Percentiles rank a stretch among this genome's conserved stretches.
Conservation (phyloP, 2,329 filamentous ascomycete species). For the Alternaria brassicicola region DNA sequence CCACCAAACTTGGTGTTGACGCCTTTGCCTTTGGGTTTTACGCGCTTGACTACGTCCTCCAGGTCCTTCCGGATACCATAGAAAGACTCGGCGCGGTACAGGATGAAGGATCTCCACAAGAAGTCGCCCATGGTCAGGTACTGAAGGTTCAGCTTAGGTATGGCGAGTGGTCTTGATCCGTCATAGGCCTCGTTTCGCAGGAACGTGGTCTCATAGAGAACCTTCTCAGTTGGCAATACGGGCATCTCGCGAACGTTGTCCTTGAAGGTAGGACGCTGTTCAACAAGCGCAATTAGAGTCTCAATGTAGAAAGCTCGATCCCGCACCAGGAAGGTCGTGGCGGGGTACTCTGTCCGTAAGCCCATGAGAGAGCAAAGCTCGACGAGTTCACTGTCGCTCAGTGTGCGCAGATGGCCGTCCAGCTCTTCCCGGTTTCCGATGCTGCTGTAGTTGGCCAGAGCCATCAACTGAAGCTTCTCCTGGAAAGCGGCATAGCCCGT, state of each 20-base stretch:
- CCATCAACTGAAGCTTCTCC: slow-evolving; percentile 87
- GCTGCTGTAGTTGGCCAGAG: slow-evolving; percentile 88
- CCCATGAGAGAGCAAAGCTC: slow-evolving; percentile 73
- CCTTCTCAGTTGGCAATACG: slow-evolving; percentile 81
- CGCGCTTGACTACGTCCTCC: slow-evolving; percentile 77
- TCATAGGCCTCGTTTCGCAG: slow-evolving; percentile 85
- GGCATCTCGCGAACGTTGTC: slow-evolving; percentile 73
- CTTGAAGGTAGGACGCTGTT: slow-evolving; percentile 81
- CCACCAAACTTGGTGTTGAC: slow-evolving; percentile 75
- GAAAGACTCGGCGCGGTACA: slow-evolving; percentile 90
- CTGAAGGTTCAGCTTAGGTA: slow-evolving; percentile 94
- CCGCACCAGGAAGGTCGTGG: slow-evolving; percentile 66
- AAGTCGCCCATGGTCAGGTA: slow-evolving; percentile 96
- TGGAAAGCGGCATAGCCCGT: slow-evolving; percentile 79
- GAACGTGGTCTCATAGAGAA: slow-evolving; percentile 79
- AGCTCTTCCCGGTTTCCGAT: slow-evolving; percentile 83
- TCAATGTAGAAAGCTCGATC: slow-evolving; percentile 73
- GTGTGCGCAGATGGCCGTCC: slow-evolving; percentile 71
- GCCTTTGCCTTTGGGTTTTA: slow-evolving; percentile 74
- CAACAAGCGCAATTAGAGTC: slow-evolving; percentile 74
- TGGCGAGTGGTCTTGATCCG: slow-evolving; percentile 82
- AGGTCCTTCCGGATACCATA: slow-evolving; percentile 93
- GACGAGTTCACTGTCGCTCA: slow-evolving; percentile 76
- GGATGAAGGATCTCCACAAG: slow-evolving; percentile 88
- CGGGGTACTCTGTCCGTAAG: slow-evolving; percentile 83